Percentiles rank a stretch among this genome's conserved stretches.
Conservation (phyloP, 257 asterid genomes). For the Lithospermum erythrorhizon region DNA sequence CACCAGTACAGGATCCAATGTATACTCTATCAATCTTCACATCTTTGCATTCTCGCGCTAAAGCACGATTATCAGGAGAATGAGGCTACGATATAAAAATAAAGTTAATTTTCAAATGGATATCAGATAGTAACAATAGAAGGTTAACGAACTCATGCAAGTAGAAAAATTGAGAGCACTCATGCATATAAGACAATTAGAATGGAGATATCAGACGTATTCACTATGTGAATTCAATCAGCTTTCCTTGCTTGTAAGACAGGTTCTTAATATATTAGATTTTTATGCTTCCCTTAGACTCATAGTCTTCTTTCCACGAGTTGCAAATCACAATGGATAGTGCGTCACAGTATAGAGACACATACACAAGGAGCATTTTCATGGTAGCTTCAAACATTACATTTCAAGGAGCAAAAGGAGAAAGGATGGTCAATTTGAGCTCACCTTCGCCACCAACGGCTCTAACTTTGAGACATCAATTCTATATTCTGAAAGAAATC, state of each 20-base stretch:
- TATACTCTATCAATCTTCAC: constrained; percentile 90
- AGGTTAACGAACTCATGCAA: not conserved
- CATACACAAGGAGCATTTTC: too few relatives aligned
- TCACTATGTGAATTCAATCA: too few relatives aligned
- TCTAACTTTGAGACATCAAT: constrained; percentile 83
- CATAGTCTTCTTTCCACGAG: too few relatives aligned
- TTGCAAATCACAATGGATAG: too few relatives aligned
- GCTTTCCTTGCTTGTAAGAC: too few relatives aligned
- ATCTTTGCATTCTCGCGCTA: constrained; percentile 92
- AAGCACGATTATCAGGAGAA: constrained; percentile 94
- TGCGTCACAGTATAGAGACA: too few relatives aligned
- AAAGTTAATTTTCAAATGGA: constrained; percentile 5
- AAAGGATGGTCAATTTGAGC: constrained; percentile 10
- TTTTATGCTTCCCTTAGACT: too few relatives aligned
- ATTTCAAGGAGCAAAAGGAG: constrained; percentile 4
- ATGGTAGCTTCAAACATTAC: not conserved
- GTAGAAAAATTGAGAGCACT: too few relatives aligned
- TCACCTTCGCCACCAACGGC: constrained; percentile 90
- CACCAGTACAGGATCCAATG: constrained; percentile 97
- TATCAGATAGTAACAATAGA: not conserved
- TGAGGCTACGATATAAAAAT: constrained; percentile 53
- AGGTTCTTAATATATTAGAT: too few relatives aligned
- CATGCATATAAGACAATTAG: too few relatives aligned
- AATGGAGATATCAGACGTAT: too few relatives aligned
- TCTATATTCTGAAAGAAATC: constrained; percentile 74